Evolutionary conservation across 257 asterid genomes (phyloP).

Genomic region (Solanum corneliomulleri): DNA sequence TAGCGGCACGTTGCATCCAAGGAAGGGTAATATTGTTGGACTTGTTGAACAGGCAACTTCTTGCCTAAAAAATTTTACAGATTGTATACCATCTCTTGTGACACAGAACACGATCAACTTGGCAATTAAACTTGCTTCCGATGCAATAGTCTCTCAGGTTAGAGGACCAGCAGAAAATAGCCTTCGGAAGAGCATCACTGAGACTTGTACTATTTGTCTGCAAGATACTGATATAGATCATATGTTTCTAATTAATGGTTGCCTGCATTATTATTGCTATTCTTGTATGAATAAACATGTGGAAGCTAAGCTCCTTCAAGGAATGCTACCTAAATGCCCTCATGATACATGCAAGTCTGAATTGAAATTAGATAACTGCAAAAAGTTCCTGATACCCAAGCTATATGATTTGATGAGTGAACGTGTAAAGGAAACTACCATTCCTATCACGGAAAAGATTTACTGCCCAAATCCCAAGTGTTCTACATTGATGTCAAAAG

Average conservation of each 20-base stretch:
- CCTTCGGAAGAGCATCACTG: conserved; percentile 4
- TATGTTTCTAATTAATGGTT: conserved; percentile 30
- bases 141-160: conserved; percentile 16
- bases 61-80: neutral
- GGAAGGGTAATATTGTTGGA: conserved; percentile 4
- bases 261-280: conserved; percentile 46
- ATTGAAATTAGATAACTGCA: conserved; percentile 11
- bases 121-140: neutral
- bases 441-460: conserved; percentile 14
- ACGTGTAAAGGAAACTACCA: conserved; percentile 19
- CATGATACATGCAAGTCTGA: conserved; percentile 14
- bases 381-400: conserved; percentile 8
- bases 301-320: conserved; percentile 41
- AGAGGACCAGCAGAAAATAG: conserved; percentile 6
- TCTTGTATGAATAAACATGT: conserved; percentile 40
- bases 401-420: conserved; percentile 8
- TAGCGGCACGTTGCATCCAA: conserved; percentile 11
- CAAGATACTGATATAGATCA: conserved; percentile 24
- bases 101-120: neutral
- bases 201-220: conserved; percentile 41
- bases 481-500: conserved; percentile 21
- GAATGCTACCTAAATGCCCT: conserved; percentile 21
- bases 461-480: conserved; percentile 26
- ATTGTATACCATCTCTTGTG: neutral
- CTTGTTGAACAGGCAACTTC: conserved; percentile 21